phyloP scores from a whole-genome alignment of 148 eudicot genomes.

The Rhododendron henanense region DNA sequence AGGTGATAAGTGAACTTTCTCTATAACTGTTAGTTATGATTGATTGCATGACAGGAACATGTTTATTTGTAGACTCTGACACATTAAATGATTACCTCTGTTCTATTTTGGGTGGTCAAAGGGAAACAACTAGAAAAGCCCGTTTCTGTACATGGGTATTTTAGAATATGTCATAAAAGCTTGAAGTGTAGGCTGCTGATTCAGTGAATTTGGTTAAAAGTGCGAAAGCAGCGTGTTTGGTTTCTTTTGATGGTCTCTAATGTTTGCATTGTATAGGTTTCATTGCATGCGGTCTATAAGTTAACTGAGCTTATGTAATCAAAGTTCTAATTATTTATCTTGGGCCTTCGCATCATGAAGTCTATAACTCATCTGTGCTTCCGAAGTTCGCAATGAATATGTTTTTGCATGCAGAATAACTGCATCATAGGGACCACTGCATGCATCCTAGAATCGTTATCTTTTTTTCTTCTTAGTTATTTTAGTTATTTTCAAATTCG shows the following conservation, averaged over 20 bases:
- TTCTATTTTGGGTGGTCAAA: constrained; percentile 3
- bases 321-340: background rate
- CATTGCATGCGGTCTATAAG: background rate
- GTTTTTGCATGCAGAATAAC: background rate
- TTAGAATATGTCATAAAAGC: background rate
- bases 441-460: background rate
- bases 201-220: constrained; percentile 1
- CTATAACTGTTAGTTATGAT: background rate
- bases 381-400: background rate
- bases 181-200: background rate
- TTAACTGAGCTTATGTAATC: background rate
- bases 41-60: background rate
- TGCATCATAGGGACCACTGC: background rate
- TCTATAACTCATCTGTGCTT: background rate
- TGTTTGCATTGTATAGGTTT: background rate
- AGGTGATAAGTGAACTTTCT: constrained; percentile 42
- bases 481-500: constrained; percentile 9
- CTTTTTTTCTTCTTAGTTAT: constrained; percentile 6
- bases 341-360: background rate
- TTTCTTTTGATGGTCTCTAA: background rate
- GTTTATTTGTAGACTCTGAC: background rate
- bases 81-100: background rate
- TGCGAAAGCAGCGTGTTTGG: background rate
- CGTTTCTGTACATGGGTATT: background rate
- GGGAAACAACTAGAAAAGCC: background rate